A percentile compares a stretch with the other conserved stretches of the same genome.
Conservation (phyloP, 2,329 filamentous ascomycete genomes). For the Alternaria solani region DNA sequence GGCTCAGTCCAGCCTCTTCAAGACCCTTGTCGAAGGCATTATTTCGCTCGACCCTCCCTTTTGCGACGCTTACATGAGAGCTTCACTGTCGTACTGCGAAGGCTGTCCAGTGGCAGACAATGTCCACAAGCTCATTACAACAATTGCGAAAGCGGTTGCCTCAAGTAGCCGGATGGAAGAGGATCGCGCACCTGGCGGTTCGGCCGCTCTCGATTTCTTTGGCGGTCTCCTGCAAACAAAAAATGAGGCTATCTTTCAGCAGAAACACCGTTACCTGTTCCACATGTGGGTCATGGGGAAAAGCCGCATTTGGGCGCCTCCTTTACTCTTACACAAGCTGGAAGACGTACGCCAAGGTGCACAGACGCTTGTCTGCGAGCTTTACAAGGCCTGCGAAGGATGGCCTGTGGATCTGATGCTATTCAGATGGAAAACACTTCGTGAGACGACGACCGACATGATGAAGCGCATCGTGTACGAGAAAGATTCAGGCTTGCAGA, state of each 20-base stretch:
- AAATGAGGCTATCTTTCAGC: slow-evolving; percentile 33
- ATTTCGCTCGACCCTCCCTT: slow-evolving; percentile 34
- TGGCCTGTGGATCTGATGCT: slow-evolving; percentile 22
- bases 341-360: slow-evolving; percentile 39
- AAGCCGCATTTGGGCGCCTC: slow-evolving; percentile 27
- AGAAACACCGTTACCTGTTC: slow-evolving; percentile 31
- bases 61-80: slow-evolving; percentile 44
- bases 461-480: slow-evolving; percentile 35
- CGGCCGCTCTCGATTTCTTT: slow-evolving; percentile 40
- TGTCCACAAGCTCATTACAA: slow-evolving; percentile 30
- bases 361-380: slow-evolving; percentile 28
- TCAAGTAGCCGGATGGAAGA: slow-evolving; percentile 19
- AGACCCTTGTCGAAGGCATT: slow-evolving; percentile 44
- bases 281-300: slow-evolving; percentile 30
- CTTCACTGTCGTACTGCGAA: slow-evolving; percentile 44
- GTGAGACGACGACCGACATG: slow-evolving; percentile 29
- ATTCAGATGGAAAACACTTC: slow-evolving; percentile 32
- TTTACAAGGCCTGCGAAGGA: slow-evolving; percentile 34
- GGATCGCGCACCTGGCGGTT: slow-evolving; percentile 31
- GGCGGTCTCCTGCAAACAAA: slow-evolving; percentile 29
- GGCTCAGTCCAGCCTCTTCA: slow-evolving; percentile 26
- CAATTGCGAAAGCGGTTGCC: slow-evolving; percentile 30
- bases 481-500: slow-evolving; percentile 31
- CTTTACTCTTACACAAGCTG: slow-evolving; percentile 42
- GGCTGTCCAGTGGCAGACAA: slow-evolving; percentile 21